A percentile compares a stretch with the other conserved stretches of the same genome.
Conservation (phyloP, 106 monocot species). For the Dendrobium chrysotoxum region DNA sequence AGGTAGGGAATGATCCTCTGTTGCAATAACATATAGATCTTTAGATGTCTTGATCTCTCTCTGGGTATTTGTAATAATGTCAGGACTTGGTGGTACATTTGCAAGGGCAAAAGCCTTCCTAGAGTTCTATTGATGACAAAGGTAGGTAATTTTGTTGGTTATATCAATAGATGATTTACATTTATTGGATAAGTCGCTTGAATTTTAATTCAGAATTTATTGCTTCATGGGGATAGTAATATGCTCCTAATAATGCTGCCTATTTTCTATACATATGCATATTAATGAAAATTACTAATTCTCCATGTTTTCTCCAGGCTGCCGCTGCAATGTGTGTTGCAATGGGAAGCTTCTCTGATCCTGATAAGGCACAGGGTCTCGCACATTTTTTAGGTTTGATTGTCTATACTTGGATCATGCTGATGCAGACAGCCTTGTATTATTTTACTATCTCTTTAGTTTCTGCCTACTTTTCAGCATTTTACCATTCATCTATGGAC, state of each 20-base stretch:
- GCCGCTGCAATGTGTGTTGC: constrained; percentile 94
- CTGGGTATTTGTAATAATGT: not conserved
- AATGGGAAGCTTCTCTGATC: constrained; percentile 96
- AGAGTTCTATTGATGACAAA: not conserved
- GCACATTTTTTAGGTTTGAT: constrained; percentile 70
- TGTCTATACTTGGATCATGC: not conserved
- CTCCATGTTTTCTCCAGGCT: constrained; percentile 36
- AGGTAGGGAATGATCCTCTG: not conserved
- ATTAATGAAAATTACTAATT: not conserved
- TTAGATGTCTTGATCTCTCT: not conserved
- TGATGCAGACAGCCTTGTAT: not conserved
- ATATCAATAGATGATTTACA: not conserved
- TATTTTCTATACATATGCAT: not conserved
- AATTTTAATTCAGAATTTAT: not conserved
- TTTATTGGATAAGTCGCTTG: not conserved
- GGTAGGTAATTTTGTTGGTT: not conserved
- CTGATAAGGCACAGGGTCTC: constrained; percentile 64
- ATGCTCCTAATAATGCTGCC: not conserved
- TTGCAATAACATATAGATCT: not conserved
- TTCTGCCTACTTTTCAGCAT: not conserved
- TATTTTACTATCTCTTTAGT: constrained; percentile 4
- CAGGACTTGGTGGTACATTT: not conserved
- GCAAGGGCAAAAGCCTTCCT: not conserved
- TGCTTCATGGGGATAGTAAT: not conserved
- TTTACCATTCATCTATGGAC: not conserved